A percentile compares a stretch with the other conserved stretches of the same genome.
phyloP scores from a whole-genome alignment of 2,329 filamentous ascomycete genomes.

The Aureobasidium pullulans region DNA sequence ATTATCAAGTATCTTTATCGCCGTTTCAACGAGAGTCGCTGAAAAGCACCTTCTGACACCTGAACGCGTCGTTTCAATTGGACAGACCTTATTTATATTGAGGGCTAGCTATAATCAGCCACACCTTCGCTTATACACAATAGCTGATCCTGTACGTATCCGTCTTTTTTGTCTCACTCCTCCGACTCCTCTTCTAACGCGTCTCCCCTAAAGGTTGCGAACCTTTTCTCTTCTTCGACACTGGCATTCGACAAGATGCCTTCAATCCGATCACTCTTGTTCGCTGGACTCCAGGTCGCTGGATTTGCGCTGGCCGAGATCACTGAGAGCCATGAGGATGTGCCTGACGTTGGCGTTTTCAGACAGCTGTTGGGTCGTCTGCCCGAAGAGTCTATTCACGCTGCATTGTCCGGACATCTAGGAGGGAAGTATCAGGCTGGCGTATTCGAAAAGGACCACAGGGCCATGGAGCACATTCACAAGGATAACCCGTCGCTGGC shows the following conservation, averaged over 20 bases:
- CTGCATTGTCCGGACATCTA: slow-evolving; percentile 57
- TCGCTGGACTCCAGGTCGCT: slow-evolving; percentile 28
- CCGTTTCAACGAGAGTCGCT: not conserved
- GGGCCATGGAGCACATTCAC: slow-evolving; percentile 57
- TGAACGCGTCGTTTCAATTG: not conserved
- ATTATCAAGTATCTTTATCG: not conserved
- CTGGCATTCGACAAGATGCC: slow-evolving; percentile 28
- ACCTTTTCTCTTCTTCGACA: not conserved
- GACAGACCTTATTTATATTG: not conserved
- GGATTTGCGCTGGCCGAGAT: slow-evolving; percentile 24
- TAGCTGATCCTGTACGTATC: slow-evolving; percentile 10
- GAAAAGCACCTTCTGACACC: not conserved
- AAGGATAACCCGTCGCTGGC: slow-evolving; percentile 55
- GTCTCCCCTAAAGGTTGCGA: not conserved
- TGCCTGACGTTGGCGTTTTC: slow-evolving; percentile 34
- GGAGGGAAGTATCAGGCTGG: slow-evolving; percentile 60
- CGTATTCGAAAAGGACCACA: slow-evolving; percentile 57
- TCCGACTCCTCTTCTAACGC: slow-evolving; percentile 7
- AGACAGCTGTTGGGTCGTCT: slow-evolving; percentile 50
- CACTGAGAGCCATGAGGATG: slow-evolving; percentile 20
- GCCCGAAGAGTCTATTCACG: slow-evolving; percentile 55
- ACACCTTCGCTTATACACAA: slow-evolving; percentile 8
- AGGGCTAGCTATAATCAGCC: not conserved
- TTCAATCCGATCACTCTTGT: slow-evolving; percentile 32
- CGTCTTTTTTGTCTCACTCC: not conserved